Conservation (phyloP, 2,329 filamentous ascomycete genomes). For the Diaporthe eres region DNA sequence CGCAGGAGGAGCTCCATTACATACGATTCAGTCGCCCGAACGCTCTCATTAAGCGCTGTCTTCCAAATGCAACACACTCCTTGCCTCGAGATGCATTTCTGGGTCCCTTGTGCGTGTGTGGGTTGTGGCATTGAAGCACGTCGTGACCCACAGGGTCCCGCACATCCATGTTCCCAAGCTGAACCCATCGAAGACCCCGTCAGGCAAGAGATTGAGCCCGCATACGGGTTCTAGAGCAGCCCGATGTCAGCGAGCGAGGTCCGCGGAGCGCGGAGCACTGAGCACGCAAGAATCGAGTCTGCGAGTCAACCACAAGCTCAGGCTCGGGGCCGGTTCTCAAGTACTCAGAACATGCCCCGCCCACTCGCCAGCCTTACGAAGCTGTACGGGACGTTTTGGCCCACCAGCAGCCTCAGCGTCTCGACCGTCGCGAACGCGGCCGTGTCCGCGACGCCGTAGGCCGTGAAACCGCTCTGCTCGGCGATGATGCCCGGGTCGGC, state of each 20-base stretch:
- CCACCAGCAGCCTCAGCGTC: slow-evolving; percentile 82
- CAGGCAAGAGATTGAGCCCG: neutral
- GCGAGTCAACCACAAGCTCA: neutral
- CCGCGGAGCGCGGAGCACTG: slow-evolving; percentile 13
- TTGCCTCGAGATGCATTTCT: neutral
- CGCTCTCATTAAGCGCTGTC: neutral
- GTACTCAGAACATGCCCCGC: slow-evolving; percentile 60
- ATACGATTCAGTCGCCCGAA: slow-evolving; percentile 13
- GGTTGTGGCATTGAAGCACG: neutral
- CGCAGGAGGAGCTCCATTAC: slow-evolving; percentile 12
- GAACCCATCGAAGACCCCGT: neutral
- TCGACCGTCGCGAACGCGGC: slow-evolving; percentile 89
- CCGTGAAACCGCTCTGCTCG: slow-evolving; percentile 81
- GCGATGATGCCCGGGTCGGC: slow-evolving; percentile 79
- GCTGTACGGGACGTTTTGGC: slow-evolving; percentile 89
- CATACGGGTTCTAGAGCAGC: neutral
- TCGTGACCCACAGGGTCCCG: slow-evolving; percentile 17
- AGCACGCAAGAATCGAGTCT: neutral
- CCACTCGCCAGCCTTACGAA: slow-evolving; percentile 83
- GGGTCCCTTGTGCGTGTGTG: neutral
- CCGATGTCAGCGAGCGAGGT: neutral
- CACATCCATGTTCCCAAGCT: neutral
- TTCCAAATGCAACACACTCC: neutral
- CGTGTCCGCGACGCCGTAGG: slow-evolving; percentile 84
- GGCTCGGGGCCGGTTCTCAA: neutral